Evolutionary conservation across 768 basidiomycete species (phyloP), one percentile per base, ranked within the genome.

Genomic region (Phaeotremella fagi): DNA sequence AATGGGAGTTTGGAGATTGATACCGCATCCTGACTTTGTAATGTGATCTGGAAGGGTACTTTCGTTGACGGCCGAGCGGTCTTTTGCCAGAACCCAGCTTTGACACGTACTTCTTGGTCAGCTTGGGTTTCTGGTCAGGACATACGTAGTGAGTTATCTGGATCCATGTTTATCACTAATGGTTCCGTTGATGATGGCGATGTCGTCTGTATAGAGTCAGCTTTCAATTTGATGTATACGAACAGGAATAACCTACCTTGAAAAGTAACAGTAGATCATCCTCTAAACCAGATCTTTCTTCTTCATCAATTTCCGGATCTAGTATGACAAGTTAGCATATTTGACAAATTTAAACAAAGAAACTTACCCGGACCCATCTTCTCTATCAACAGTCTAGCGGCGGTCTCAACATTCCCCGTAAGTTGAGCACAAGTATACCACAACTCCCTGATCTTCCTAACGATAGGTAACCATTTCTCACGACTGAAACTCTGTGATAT

Each of bases 401-500:
- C 85, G 15, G 85, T 78, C 53, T 87, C 87, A 18, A 87, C 82
- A 61, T 89, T 85, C 0, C 83, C 86, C 1, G 88, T 78, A 62
- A 81, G 81, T 70, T 85, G 84, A 0, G 87, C 87, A 70, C 88
- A 92, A 2, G 83, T 79, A 74, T 88, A 88, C 87, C 88, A 90
- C 29, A 83, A 83, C 31, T 79, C 77, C 38, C 92, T 78, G 11
- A 95, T 81, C 6, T 88, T 83, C 44, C 79, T 79, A 15, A 94
- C 79, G 76, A 95, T 80, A 0, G 80, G 68, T 7, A 78, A 77
- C 91, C 91, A 98, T 45, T 80, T 78, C 71, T 97, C 91, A 46
- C 82, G 78, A n/a, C 86, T 82, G 68, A 95, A 97, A 0, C 85
- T 86, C 70, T 83, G 86, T 1, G 87, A 85, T 54, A 97, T 94